Evolutionary conservation across 371 early-diverging fungal species (phyloP), one percentile per base, ranked within the genome.

Genomic region (Rhizopus stolonifer): DNA sequence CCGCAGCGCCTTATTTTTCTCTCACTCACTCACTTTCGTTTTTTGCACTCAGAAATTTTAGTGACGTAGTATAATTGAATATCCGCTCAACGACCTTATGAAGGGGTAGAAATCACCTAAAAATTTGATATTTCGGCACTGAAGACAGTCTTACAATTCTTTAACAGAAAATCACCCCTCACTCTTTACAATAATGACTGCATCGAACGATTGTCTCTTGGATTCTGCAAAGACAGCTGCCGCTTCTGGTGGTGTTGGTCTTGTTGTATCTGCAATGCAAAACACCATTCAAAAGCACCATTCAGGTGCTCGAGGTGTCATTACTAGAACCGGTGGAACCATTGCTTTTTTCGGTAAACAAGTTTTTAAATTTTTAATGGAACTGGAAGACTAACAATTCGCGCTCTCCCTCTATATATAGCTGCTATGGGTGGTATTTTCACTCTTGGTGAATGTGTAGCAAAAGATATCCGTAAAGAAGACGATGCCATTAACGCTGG

Each of bases 381-480:
- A 39, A 42, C 19, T 17, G 15, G 42, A 26, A 24, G 13, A 39
- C 24, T 25, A 7, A 21, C n/a, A 8, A 18, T n/a, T n/a, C n/a
- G n/a, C n/a, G n/a, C 8, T 31, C 13, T 34, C 10, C n/a, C 23
- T 24, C 14, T 9, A 10, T 23, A 29, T 47, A 48, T 70, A 86
- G 89, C 88, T 61, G 89, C 86, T 17, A 86, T 89, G 84, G 89
- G 88, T 54, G 89, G 89, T 72, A 76, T 88, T 40, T 89, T 85
- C 74, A 77, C 87, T 39, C 77, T 85, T n/a, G 83, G 83, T 42
- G 87, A 85, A 54, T 77, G 81, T 36, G 76, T 75, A 25, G 72
- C 77, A n/a, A 67, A 77, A 34, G 70, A 76, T 52, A 64, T 77
- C 52, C 86, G 89, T 54, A 79, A 76, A 58, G 73, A 83, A 56